Conservation (phyloP, 306 rosid species). For the Glycine latifolia region DNA sequence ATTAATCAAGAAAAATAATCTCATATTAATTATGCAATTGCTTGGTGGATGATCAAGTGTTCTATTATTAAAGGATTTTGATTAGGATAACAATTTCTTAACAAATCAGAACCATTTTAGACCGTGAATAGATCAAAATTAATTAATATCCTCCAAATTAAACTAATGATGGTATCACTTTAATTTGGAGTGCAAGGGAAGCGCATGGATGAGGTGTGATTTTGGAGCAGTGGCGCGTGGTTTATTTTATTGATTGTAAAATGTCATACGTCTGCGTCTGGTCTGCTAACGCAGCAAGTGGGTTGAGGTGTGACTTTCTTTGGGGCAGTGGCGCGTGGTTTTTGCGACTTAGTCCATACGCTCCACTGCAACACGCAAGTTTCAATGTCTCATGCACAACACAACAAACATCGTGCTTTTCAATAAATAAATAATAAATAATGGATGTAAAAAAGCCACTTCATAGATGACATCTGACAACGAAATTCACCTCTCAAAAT, state of each 20-base stretch:
- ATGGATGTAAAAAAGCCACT: neutral
- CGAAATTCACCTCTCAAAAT: slow-evolving; percentile 4
- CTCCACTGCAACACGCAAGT: slow-evolving; percentile 32
- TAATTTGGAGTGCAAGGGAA: neutral
- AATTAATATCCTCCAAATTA: neutral
- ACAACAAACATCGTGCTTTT: neutral
- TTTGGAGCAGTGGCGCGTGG: slow-evolving; percentile 17
- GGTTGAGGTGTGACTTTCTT: slow-evolving; percentile 6
- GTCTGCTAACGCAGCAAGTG: neutral
- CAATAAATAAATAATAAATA: neutral
- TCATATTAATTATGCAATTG: no score
- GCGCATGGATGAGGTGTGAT: slow-evolving; percentile 12
- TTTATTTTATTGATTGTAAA: neutral
- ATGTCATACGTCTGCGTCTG: neutral
- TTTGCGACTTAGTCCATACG: slow-evolving; percentile 13
- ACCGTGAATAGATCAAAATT: neutral
- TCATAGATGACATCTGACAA: slow-evolving; percentile 17
- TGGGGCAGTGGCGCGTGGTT: neutral
- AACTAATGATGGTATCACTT: neutral
- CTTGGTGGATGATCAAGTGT: no score
- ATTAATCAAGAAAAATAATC: no score
- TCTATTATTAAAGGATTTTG: no score
- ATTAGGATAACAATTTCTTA: neutral
- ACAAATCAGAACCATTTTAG: neutral
- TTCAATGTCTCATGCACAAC: neutral